Base-by-base conservation (phyloP, 768 basidiomycete species). In the Lactarius quietus region DNA sequence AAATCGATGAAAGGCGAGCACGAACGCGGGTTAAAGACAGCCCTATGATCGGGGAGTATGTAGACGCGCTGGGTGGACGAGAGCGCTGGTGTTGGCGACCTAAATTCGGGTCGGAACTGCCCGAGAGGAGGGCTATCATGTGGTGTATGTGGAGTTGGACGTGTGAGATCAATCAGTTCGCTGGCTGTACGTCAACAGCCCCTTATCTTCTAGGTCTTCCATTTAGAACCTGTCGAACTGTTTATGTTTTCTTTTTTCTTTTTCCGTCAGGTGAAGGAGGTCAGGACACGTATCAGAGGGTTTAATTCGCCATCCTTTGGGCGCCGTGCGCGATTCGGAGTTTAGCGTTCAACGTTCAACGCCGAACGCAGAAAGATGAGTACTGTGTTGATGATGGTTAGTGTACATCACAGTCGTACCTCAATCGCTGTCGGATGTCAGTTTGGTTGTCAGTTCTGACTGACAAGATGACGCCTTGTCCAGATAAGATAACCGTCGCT, bases 1-100 rank as follows among this genome's bases (percentile, higher is more conserved):
- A 63, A 55, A 33, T 63, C 62, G 18, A 57, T 18, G 33, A 26
- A 57, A 15, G 29, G 54, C 9, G 55, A 63, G 54, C 36, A 45
- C 62, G 33, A 63, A 41, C 26, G 57, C 39, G 36, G 62, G 53
- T 6, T 56, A 3, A 41, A 39, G 41, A 55, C 39, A 14, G 62
- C 57, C 54, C 43, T 54, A 29, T 39, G 20, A 28, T 28, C 48
- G 35, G 57, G 62, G 9, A 55, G 36, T 14, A 31, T 28, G 28
- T 43, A 31, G 26, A 51, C 9, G 48, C 15, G 48, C n/a, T 8
- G 36, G 23, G 9, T 12, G 6, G 23, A 26, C 26, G 23, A 28
- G 29, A 18, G 17, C 51, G 51, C 51, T 53, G 51, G 51, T 14
- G 10, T 5, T 52, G 51, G 43, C n/a, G 45, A 15, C 10, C 43